Conservation (phyloP, 768 basidiomycete genomes). For the Lactarius trivialis region DNA sequence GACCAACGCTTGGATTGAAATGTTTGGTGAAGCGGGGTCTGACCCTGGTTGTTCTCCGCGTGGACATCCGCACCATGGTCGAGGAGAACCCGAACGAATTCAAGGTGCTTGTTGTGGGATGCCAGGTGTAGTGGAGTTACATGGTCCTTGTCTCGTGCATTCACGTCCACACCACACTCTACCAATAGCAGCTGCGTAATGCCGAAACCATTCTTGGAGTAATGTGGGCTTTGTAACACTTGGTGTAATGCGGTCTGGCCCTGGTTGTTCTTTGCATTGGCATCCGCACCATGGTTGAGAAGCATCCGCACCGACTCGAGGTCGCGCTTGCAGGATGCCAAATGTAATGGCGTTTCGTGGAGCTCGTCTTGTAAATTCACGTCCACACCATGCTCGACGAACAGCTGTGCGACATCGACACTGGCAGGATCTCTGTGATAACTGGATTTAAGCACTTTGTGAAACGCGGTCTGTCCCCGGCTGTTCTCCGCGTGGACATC, state of each 20-base stretch:
- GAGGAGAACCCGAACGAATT: too few relatives aligned
- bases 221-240: not conserved
- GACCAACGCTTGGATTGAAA: not conserved
- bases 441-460: too few relatives aligned
- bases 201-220: not conserved
- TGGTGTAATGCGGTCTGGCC: not conserved
- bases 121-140: too few relatives aligned
- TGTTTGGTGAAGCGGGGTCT: not conserved
- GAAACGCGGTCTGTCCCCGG: too few relatives aligned
- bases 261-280: not conserved
- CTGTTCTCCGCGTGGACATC: too few relatives aligned
- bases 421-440: too few relatives aligned
- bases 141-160: not conserved
- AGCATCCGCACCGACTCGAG: too few relatives aligned
- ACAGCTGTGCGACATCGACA: not conserved
- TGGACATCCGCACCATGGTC: too few relatives aligned
- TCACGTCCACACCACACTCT: not conserved
- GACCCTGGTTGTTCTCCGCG: too few relatives aligned
- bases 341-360: not conserved
- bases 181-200: not conserved
- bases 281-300: not conserved
- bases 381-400: not conserved
- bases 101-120: too few relatives aligned
- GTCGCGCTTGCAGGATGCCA: too few relatives aligned
- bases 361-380: not conserved